Evolutionary conservation across 805 yeast genomes (phyloP), one percentile per base, ranked within the genome.

Genomic region (Ogataea thermomethanolica): DNA sequence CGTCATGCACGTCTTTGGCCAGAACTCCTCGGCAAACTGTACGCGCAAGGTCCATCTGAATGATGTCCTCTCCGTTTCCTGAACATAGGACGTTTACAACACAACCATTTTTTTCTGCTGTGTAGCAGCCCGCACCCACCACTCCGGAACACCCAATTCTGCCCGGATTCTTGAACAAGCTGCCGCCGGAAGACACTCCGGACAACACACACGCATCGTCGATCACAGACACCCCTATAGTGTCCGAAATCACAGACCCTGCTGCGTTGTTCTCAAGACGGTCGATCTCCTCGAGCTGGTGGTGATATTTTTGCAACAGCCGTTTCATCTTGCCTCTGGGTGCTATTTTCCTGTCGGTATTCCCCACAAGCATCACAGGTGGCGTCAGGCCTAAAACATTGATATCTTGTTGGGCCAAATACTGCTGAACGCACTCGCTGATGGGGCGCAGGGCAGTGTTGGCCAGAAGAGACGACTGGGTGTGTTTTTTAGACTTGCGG

Each of bases 41-140:
- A 25, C 66, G 49, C 3, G 76, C 71, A 14, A 76, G 51, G 36
- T 65, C 69, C 65, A 67, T 60, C 36, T 57, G 55, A 4, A 74
- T 60, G 25, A 76, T 75, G 41, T 74, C 77, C 47, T 76, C 82
- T 2, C 82, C 82, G 50, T 72, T 74, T 3, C 82, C 82, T 27
- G 78, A 70, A 54, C 80, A 72, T 55, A 62, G 51, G 5, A 51
- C 44, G 27, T 35, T 43, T 8, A 47, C 39, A 54, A 53, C 32
- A 67, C 60, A 29, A 2, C 39, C 33, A 5, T 29, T 12, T 5
- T 33, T 24, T 9, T 14, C 35, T 35, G 49, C 45, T 0, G 52
- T 26, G 37, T 58, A 74, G 12, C 66, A 55, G 1, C 74, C 73
- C 1, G 74, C 59, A 1, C 82, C 81, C 2, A 66, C 50, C 1